These are phyloP conservation scores for Triangularia setosa DNA, from an alignment of 2,329 filamentous ascomycete genomes.

Conservation along the genomic window DNA sequence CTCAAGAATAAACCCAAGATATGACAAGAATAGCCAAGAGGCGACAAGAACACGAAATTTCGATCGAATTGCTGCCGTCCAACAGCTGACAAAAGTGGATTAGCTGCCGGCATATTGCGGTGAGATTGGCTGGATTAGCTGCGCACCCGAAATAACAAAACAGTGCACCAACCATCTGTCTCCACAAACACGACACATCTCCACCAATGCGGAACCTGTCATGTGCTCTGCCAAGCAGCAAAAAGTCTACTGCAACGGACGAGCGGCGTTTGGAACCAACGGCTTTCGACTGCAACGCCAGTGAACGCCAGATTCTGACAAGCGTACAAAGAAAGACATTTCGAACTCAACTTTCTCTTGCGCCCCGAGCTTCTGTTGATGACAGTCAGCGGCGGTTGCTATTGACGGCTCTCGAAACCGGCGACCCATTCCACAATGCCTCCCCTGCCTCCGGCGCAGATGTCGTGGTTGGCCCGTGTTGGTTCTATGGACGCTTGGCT, in stretches of 20 bases:
- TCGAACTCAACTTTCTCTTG: neutral
- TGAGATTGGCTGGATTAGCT: conserved; percentile 12
- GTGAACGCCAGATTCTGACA: neutral
- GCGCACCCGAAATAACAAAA: conserved; percentile 10
- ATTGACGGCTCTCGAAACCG: neutral
- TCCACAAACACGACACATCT: neutral
- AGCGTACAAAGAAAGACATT: neutral
- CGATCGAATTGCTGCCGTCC: conserved; percentile 3
- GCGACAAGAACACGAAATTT: neutral
- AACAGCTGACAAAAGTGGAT: neutral
- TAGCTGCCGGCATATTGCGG: neutral
- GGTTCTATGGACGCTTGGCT: neutral
- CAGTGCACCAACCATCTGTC: neutral
- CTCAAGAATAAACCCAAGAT: neutral
- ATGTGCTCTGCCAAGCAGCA: neutral
- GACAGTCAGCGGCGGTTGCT: neutral
- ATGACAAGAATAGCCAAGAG: neutral
- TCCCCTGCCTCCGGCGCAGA: neutral
- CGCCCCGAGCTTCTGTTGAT: neutral
- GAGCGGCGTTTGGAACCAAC: neutral
- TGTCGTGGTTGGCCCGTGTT: neutral
- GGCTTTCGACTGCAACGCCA: neutral
- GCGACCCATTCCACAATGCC: neutral
- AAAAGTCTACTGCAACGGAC: neutral
- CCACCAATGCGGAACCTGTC: neutral